These are phyloP conservation scores for Debaryomycetaceae sp. DNA, from an alignment of 1,139 yeast genomes.

Conservation along the genomic window DNA sequence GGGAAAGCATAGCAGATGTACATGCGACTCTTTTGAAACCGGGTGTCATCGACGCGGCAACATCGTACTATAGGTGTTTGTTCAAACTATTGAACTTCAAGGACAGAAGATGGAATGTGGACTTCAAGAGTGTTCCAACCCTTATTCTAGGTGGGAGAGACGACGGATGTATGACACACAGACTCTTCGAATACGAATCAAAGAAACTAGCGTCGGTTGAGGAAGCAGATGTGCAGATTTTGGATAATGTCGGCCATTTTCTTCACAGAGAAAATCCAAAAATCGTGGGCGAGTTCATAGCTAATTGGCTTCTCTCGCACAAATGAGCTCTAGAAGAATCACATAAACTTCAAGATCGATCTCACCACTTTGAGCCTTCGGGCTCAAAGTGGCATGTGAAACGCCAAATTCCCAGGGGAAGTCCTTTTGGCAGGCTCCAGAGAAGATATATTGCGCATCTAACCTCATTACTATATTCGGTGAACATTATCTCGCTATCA, in stretches of 20 bases:
- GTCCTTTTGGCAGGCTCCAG: too few species aligned
- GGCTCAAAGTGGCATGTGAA: too few species aligned
- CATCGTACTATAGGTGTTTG: conserved; percentile 41
- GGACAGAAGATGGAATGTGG: conserved; percentile 27
- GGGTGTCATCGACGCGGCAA: conserved; percentile 34
- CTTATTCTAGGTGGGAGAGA: conserved; percentile 34
- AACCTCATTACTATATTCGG: too few species aligned
- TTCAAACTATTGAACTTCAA: conserved; percentile 21
- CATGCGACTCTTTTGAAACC: conserved; percentile 24
- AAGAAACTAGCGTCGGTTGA: conserved; percentile 16
- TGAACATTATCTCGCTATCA: too few species aligned
- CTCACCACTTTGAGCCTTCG: too few species aligned
- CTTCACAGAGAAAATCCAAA: conserved; percentile 41
- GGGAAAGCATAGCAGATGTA: conserved; percentile 27
- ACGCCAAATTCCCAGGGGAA: too few species aligned
- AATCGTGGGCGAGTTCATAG: conserved; percentile 23
- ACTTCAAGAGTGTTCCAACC: conserved; percentile 39
- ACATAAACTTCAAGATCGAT: too few species aligned
- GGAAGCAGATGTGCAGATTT: conserved; percentile 27
- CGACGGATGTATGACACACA: conserved; percentile 40
- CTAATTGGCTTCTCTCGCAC: conserved; percentile 24
- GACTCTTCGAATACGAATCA: conserved; percentile 25
- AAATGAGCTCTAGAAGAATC: too few species aligned
- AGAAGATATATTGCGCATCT: too few species aligned
- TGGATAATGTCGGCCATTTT: conserved; percentile 38